These are phyloP conservation scores for Alopecurus myosuroides DNA, from an alignment of 176 grass and related monocot genomes.

Conservation along the genomic window DNA sequence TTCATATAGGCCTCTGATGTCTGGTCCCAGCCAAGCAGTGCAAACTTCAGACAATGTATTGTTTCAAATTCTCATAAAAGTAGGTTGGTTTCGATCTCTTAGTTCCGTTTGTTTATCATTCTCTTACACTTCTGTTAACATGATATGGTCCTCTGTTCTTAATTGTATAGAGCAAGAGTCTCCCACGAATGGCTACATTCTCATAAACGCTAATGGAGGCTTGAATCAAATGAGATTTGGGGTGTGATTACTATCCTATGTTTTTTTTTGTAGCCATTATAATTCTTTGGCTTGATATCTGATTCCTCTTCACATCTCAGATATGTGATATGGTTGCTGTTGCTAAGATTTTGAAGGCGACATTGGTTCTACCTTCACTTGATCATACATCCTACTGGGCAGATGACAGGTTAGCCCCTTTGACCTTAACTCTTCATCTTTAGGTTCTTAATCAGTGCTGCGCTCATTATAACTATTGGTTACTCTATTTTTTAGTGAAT, in stretches of 20 bases:
- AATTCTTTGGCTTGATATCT: slow-evolving; percentile 4
- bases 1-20: slow-evolving; percentile 58
- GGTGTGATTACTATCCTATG: slow-evolving; percentile 57
- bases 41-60: slow-evolving; percentile 82
- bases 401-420: slow-evolving; percentile 69
- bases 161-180: slow-evolving; percentile 67
- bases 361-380: slow-evolving; percentile 95
- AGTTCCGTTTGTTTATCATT: slow-evolving; percentile 3
- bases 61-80: slow-evolving; percentile 78
- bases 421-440: slow-evolving; percentile 8
- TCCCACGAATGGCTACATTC: slow-evolving; percentile 79
- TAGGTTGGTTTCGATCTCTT: slow-evolving; percentile 35
- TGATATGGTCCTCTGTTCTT: neutral
- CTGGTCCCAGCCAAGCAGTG: slow-evolving; percentile 67
- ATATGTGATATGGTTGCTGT: slow-evolving; percentile 99
- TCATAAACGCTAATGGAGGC: slow-evolving; percentile 99
- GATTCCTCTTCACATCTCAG: slow-evolving; percentile 54
- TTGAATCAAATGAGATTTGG: slow-evolving; percentile 99
- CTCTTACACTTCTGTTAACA: slow-evolving; percentile 14
- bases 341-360: slow-evolving; percentile 92
- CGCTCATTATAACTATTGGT: neutral
- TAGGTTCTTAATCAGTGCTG: slow-evolving; percentile 5
- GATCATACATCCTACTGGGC: slow-evolving; percentile 99
- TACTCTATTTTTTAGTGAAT: slow-evolving; percentile 59
- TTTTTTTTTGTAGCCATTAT: slow-evolving; percentile 17